phyloP scores from a whole-genome alignment of 2,329 filamentous ascomycete species.

The Seiridium unicorne region DNA sequence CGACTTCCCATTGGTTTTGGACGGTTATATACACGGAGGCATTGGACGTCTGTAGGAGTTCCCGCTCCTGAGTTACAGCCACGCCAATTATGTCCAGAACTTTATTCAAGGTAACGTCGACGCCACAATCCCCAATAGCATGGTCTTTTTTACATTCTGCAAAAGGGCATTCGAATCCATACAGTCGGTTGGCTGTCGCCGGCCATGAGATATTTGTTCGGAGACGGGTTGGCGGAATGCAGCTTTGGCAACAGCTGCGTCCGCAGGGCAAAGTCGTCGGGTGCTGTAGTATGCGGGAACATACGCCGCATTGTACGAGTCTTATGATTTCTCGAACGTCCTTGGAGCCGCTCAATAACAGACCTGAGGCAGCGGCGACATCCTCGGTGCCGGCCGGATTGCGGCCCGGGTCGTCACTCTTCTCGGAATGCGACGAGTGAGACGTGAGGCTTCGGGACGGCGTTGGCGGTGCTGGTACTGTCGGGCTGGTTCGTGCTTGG shows the following conservation, averaged over 20 bases:
- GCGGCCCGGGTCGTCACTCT: slow-evolving; percentile 12
- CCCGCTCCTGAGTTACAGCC: slow-evolving; percentile 44
- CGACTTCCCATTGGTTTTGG: slow-evolving; percentile 36
- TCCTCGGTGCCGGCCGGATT: slow-evolving; percentile 17
- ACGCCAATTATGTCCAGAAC: slow-evolving; percentile 59
- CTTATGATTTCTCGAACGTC: slow-evolving; percentile 66
- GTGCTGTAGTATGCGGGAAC: slow-evolving; percentile 64
- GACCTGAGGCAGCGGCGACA: slow-evolving; percentile 14
- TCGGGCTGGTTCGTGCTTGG: slow-evolving; percentile 15
- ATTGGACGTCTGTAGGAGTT: slow-evolving; percentile 29
- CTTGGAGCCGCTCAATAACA: slow-evolving; percentile 44
- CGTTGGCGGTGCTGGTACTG: slow-evolving; percentile 17
- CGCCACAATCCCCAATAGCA: slow-evolving; percentile 70
- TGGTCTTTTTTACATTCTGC: slow-evolving; percentile 67
- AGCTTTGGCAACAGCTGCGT: slow-evolving; percentile 71
- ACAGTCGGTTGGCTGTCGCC: slow-evolving; percentile 60
- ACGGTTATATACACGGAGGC: slow-evolving; percentile 38
- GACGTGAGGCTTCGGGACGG: slow-evolving; percentile 15
- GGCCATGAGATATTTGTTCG: slow-evolving; percentile 78
- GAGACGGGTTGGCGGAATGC: slow-evolving; percentile 65
- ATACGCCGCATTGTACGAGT: slow-evolving; percentile 74
- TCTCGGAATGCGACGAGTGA: slow-evolving; percentile 14
- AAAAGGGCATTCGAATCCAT: slow-evolving; percentile 75
- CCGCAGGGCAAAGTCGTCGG: slow-evolving; percentile 82
- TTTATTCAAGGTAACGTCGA: slow-evolving; percentile 76